phyloP scores from a whole-genome alignment of 805 yeast species.

The Wickerhamomyces rabaulensis region DNA sequence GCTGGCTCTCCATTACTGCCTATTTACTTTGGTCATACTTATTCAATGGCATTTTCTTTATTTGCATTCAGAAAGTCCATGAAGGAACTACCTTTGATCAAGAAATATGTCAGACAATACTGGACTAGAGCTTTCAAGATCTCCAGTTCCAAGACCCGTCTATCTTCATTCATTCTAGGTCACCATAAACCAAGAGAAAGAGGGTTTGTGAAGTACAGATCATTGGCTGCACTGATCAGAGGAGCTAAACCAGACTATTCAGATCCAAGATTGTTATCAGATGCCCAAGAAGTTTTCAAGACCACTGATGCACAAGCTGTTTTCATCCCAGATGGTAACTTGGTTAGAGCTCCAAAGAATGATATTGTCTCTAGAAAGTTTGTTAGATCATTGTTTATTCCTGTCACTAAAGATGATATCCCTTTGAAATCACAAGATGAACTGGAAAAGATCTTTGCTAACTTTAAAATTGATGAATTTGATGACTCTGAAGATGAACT shows the following conservation, averaged over 20 bases:
- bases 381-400: constrained; percentile 64
- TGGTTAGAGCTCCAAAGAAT: constrained; percentile 80
- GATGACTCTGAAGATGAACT: constrained; percentile 38
- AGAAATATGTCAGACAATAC: constrained; percentile 38
- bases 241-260: constrained; percentile 47
- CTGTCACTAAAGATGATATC: constrained; percentile 76
- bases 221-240: constrained; percentile 36
- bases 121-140: constrained; percentile 61
- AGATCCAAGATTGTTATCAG: constrained; percentile 46
- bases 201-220: constrained; percentile 60
- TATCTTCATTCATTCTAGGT: constrained; percentile 78
- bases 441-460: constrained; percentile 25
- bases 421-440: constrained; percentile 36
- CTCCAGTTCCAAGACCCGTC: constrained; percentile 52
- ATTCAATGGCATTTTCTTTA: background rate
- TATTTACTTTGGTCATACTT: constrained; percentile 2
- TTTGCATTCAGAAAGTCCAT: constrained; percentile 1
- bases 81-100: constrained; percentile 12
- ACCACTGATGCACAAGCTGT: constrained; percentile 41
- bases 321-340: constrained; percentile 76
- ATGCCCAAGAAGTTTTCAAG: constrained; percentile 40
- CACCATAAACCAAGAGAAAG: constrained; percentile 59
- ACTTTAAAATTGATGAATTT: constrained; percentile 33
- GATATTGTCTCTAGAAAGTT: constrained; percentile 69
- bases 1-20: constrained; percentile 18